Conservation (phyloP, 805 yeast species). For the Yarrowia bubula region DNA sequence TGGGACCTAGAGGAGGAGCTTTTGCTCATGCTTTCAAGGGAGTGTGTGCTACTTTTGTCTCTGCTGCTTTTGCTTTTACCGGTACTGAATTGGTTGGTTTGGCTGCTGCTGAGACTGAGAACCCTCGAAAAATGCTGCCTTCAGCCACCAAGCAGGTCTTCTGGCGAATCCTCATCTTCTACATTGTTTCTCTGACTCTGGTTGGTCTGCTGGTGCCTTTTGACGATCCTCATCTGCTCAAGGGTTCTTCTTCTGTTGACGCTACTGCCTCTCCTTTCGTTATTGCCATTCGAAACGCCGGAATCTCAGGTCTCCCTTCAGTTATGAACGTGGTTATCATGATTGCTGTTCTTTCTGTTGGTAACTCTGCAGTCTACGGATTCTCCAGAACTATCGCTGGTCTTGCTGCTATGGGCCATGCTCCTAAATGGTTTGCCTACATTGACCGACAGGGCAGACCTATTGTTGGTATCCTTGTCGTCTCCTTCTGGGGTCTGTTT, state of each 20-base stretch:
- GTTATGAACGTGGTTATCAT: slow-evolving; percentile 69
- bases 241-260: slow-evolving; percentile 50
- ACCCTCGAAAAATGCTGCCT: slow-evolving; percentile 67
- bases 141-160: slow-evolving; percentile 77
- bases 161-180: slow-evolving; percentile 75
- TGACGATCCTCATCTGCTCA: slow-evolving; percentile 50
- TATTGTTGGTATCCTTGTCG: slow-evolving; percentile 55
- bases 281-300: slow-evolving; percentile 65
- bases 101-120: slow-evolving; percentile 72
- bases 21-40: slow-evolving; percentile 69
- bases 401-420: slow-evolving; percentile 62
- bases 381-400: slow-evolving; percentile 68
- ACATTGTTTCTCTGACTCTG: slow-evolving; percentile 55
- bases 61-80: slow-evolving; percentile 74
- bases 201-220: slow-evolving; percentile 75
- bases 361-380: slow-evolving; percentile 68
- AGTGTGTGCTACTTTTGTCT: slow-evolving; percentile 67
- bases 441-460: slow-evolving; percentile 81
- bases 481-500: slow-evolving; percentile 52
- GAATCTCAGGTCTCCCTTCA: slow-evolving; percentile 64
- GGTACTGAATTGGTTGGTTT: slow-evolving; percentile 74
- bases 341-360: slow-evolving; percentile 68
- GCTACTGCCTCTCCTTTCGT: slow-evolving; percentile 73
- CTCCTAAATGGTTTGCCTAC: slow-evolving; percentile 61
- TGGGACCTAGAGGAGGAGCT: slow-evolving; percentile 42